Evolutionary conservation across 164 flowering plant genomes (phyloP), one percentile per base, ranked within the genome.

Genomic region (Macadamia tetraphylla): DNA sequence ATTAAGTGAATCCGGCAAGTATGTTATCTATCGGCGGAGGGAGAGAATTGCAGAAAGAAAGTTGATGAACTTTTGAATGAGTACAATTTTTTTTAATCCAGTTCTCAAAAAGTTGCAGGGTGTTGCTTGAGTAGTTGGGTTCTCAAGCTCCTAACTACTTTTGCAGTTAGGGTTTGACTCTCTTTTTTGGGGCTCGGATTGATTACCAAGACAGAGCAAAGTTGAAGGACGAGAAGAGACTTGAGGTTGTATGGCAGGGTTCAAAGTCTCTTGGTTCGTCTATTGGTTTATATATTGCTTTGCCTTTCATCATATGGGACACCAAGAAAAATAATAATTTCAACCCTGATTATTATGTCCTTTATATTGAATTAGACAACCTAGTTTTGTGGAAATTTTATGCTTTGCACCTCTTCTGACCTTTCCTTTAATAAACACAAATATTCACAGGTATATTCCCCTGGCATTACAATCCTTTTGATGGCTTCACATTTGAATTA

Each of bases 161-260:
- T 23, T 23, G 69, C 69, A 91, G 97, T 82, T 89, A 60, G 97
- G 97, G 58, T 91, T 91, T 64, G 94, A 91, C 69, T 86, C 97
- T 42, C 77, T 91, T 23, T 88, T 75, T 77, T 91, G 86, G 78
- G 23, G 93, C 87, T 40, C 83, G 95, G 63, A 89, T 91, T 65
- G 97, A 91, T 80, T 91, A 89, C 77, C 97, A 91, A 88, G 98
- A 94, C 69, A 81, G 94, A 75, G 91, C 77, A 49, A 90, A 87
- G 79, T 73, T 97, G 58, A 78, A 83, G 64, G 71, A 60, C 48
- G 93, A 94, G 11, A 94, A 90, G 80, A 86, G 68, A 64, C 94
- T 91, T 64, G 98, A 94, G 80, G 88, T 94, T 78, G 74, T 94
- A 42, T 94, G 98, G 98, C 84, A 67, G 67, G 98, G 96, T 64